Evolutionary conservation across 768 basidiomycete species (phyloP).

Genomic region (Filobasidium floriforme): DNA sequence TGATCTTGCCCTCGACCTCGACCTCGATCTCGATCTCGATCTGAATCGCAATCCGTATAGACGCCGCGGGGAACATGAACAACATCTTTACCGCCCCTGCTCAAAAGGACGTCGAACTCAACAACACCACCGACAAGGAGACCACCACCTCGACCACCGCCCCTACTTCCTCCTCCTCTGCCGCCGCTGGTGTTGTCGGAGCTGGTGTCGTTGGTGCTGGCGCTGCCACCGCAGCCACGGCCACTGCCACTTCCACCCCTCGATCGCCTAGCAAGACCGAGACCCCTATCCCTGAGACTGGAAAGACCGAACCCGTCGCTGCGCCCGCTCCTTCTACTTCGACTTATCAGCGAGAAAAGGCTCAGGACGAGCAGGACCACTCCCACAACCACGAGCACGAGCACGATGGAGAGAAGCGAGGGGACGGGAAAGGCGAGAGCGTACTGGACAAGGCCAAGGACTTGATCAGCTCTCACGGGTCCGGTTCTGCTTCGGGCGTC

Average conservation of each 20-base stretch:
- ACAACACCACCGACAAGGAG: too few relatives aligned
- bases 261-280: too few relatives aligned
- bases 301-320: neutral
- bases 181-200: too few relatives aligned
- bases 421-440: neutral
- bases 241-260: neutral
- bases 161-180: neutral
- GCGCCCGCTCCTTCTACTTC: neutral
- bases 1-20: neutral
- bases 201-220: too few relatives aligned
- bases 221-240: neutral
- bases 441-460: neutral
- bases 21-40: neutral
- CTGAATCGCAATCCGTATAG: too few relatives aligned
- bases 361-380: neutral
- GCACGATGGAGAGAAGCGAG: neutral
- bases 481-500: neutral
- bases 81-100: conserved; percentile 43
- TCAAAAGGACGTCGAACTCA: neutral
- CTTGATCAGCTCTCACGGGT: neutral
- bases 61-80: conserved; percentile 46
- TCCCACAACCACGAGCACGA: neutral
- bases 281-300: neutral
- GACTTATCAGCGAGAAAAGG: neutral
- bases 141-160: neutral